phyloP scores from a whole-genome alignment of 805 yeast species.

The Brettanomyces custersianus region DNA sequence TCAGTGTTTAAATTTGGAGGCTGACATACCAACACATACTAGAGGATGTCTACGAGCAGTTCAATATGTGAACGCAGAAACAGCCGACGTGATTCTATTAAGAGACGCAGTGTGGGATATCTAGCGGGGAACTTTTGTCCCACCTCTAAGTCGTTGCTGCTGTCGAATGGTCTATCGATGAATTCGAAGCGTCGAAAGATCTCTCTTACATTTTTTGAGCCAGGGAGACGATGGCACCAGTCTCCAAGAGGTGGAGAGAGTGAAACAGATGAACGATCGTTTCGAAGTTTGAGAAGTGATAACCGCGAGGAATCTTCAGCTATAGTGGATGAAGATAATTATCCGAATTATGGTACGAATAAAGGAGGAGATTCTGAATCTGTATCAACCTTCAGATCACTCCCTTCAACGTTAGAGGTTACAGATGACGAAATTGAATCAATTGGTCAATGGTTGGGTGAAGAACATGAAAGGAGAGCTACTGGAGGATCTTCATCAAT shows the following conservation, averaged over 20 bases:
- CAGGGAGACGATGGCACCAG: conserved; percentile 28
- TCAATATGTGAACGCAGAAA: too few species aligned
- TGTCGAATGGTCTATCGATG: conserved; percentile 13
- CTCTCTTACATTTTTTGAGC: conserved; percentile 28
- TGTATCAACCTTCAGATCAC: conserved; percentile 25
- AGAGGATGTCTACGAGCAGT: too few species aligned
- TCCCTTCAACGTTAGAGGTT: conserved; percentile 28
- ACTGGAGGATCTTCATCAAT: conserved; percentile 15
- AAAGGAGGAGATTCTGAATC: conserved; percentile 22
- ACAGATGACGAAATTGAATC: conserved; percentile 26
- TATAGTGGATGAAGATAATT: conserved; percentile 3
- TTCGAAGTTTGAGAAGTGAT: conserved; percentile 25
- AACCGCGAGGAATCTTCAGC: conserved; percentile 8
- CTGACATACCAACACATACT: too few species aligned
- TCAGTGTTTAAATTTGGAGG: too few species aligned
- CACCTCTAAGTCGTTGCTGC: conserved; percentile 6
- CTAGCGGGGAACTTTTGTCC: neutral
- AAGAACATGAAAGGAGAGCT: conserved; percentile 27
- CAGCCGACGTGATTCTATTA: too few species aligned
- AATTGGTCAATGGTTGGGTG: conserved; percentile 27
- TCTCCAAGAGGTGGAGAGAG: too few species aligned
- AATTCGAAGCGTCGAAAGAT: conserved; percentile 27
- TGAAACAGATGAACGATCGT: conserved; percentile 30
- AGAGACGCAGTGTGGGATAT: neutral
- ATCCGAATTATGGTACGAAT: too few species aligned